A percentile compares a stretch with the other conserved stretches of the same genome.
These are phyloP conservation scores for Boehmeria nivea DNA, from an alignment of 306 rosid genomes.

Conservation along the genomic window DNA sequence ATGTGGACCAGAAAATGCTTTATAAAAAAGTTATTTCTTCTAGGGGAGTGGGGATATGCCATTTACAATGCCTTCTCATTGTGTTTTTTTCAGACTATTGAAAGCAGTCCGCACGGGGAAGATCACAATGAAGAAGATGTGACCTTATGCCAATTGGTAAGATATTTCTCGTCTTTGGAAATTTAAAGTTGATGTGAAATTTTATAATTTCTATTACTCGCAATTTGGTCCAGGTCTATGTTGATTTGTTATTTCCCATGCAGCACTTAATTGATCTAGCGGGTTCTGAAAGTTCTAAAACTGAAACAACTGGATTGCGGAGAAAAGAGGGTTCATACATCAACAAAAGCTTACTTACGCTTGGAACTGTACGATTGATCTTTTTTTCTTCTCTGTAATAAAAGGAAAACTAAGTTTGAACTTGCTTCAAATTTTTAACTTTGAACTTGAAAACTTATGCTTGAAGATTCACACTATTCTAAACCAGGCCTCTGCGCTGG, in stretches of 20 bases:
- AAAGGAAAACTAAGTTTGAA: neutral
- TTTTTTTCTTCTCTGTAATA: conserved; percentile 1
- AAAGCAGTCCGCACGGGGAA: conserved; percentile 74
- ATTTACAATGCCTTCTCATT: neutral
- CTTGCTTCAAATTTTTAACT: neutral
- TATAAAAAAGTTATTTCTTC: neutral
- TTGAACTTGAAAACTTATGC: neutral
- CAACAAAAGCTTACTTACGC: conserved; percentile 80
- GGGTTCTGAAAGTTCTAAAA: conserved; percentile 91
- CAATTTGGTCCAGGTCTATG: conserved; percentile 8
- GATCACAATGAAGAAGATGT: conserved; percentile 71
- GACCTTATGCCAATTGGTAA: conserved; percentile 75
- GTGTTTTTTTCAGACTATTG: conserved; percentile 50
- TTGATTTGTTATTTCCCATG: conserved; percentile 22
- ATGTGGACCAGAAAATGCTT: too few relatives aligned
- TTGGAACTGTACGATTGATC: conserved; percentile 70
- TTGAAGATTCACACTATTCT: neutral
- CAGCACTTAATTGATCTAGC: conserved; percentile 97
- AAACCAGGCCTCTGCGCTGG: neutral
- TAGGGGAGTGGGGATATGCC: neutral
- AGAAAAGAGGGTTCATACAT: conserved; percentile 91
- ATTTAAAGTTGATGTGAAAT: conserved; percentile 16
- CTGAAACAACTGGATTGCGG: conserved; percentile 79
- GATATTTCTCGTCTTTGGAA: neutral
- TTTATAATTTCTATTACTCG: neutral